Evolutionary conservation across 1,139 yeast genomes (phyloP).

Genomic region (Nakaseomyces sp.): DNA sequence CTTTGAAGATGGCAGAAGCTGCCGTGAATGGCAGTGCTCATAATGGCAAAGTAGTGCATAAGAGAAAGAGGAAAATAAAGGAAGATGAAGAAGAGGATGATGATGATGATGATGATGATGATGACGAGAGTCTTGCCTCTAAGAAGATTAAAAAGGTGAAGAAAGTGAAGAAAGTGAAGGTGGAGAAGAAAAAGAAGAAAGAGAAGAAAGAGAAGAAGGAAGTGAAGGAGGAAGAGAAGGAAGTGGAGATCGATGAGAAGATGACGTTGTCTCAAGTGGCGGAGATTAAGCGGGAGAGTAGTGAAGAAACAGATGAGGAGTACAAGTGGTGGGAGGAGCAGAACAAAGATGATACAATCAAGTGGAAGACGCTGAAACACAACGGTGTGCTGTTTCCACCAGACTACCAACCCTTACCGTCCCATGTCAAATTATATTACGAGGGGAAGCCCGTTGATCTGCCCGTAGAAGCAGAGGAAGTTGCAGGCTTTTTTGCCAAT

Average conservation of each 20-base stretch:
- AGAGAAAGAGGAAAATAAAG: background rate
- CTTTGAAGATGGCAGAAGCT: too few species aligned
- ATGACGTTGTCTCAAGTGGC: conserved; percentile 2
- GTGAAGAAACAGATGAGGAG: conserved; percentile 35
- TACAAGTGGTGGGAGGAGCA: conserved; percentile 75
- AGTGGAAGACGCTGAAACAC: conserved; percentile 83
- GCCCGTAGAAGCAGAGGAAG: conserved; percentile 85
- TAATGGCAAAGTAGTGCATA: background rate
- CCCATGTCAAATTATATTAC: conserved; percentile 66
- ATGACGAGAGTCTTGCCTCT: background rate
- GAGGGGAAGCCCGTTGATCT: conserved; percentile 66
- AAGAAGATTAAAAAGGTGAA: background rate
- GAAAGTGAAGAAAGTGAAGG: background rate
- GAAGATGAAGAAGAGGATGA: background rate
- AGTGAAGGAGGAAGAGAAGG: conserved; percentile 10
- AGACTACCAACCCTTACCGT: conserved; percentile 76
- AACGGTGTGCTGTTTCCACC: conserved; percentile 93
- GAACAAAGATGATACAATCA: conserved; percentile 61
- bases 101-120: background rate
- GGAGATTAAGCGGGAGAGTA: conserved; percentile 40
- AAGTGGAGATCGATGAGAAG: conserved; percentile 30
- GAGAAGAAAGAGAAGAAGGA: too few species aligned
- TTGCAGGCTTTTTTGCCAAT: conserved; percentile 91
- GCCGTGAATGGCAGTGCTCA: too few species aligned
- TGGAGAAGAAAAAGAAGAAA: conserved; percentile 8